These are phyloP conservation scores for Solanum medicagineum DNA, from an alignment of 257 asterid species.

Conservation along the genomic window DNA sequence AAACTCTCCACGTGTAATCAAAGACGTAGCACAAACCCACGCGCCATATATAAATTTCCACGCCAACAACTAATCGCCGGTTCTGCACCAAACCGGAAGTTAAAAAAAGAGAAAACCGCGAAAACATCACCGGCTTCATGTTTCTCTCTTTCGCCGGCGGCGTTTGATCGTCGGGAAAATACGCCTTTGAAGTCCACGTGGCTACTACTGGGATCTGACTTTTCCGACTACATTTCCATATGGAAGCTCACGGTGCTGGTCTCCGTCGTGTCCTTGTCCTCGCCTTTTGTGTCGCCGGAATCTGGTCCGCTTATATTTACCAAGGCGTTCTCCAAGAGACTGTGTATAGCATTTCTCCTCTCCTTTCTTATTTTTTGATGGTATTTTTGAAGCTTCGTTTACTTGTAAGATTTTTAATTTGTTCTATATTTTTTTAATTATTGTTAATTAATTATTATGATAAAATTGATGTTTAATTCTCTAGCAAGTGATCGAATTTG, in stretches of 20 bases:
- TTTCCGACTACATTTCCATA: slow-evolving; percentile 10
- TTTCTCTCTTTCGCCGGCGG: neutral
- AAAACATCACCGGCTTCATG: neutral
- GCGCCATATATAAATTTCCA: neutral
- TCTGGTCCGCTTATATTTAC: slow-evolving; percentile 92
- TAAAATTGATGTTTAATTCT: neutral
- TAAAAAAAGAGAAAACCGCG: neutral
- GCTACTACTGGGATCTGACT: slow-evolving; percentile 28
- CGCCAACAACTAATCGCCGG: neutral
- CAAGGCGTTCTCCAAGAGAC: slow-evolving; percentile 98
- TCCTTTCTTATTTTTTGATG: neutral
- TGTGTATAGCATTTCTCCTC: slow-evolving; percentile 27
- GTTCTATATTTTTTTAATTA: neutral
- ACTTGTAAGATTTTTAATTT: neutral
- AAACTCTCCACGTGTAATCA: slow-evolving; percentile 25
- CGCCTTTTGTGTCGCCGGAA: slow-evolving; percentile 78
- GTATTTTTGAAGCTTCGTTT: neutral
- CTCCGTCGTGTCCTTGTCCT: slow-evolving; percentile 72
- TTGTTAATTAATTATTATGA: neutral
- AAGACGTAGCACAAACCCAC: slow-evolving; percentile 18
- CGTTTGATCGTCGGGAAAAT: neutral
- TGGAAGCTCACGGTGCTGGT: slow-evolving; percentile 73
- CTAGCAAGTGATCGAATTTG: neutral
- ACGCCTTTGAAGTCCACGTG: neutral
- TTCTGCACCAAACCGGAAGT: neutral